A percentile compares a stretch with the other conserved stretches of the same genome.
Evolutionary conservation across 345 rosid genomes (phyloP).

Genomic region (Noccaea bulbosa): DNA sequence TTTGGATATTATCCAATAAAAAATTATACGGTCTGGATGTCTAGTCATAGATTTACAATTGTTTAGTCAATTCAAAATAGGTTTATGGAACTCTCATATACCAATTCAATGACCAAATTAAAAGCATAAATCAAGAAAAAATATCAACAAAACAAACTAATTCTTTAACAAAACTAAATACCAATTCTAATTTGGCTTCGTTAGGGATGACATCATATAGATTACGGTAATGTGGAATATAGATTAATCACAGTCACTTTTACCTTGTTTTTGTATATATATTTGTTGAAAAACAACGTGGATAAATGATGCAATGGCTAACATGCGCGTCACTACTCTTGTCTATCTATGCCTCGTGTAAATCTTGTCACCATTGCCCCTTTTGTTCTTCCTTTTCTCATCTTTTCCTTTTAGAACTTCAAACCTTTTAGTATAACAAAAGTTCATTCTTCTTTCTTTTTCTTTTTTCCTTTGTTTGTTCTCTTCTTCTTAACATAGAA

Average conservation of each 20-base stretch:
- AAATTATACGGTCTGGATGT: background rate
- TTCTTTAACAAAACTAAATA: background rate
- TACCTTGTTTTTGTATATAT: background rate
- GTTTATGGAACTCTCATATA: background rate
- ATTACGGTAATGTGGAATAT: background rate
- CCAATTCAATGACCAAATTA: background rate
- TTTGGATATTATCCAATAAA: background rate
- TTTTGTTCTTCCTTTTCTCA: slow-evolving; percentile 18
- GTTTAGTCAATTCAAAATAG: slow-evolving; percentile 11
- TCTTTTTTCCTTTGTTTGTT: background rate
- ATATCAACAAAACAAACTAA: background rate
- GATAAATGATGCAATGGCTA: slow-evolving; percentile 4
- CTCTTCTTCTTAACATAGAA: too few relatives aligned
- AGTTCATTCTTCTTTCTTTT: slow-evolving; percentile 19
- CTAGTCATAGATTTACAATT: slow-evolving; percentile 5
- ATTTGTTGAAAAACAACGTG: background rate
- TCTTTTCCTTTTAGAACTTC: slow-evolving; percentile 15
- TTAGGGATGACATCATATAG: too few relatives aligned
- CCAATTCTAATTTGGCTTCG: background rate
- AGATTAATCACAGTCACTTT: background rate
- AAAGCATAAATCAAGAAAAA: background rate
- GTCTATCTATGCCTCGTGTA: slow-evolving; percentile 26
- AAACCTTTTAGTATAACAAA: slow-evolving; percentile 28
- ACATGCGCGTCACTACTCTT: slow-evolving; percentile 24
- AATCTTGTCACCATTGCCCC: slow-evolving; percentile 40